Evolutionary conservation across 148 eudicot species (phyloP).

Genomic region (Gaultheria prostrata): DNA sequence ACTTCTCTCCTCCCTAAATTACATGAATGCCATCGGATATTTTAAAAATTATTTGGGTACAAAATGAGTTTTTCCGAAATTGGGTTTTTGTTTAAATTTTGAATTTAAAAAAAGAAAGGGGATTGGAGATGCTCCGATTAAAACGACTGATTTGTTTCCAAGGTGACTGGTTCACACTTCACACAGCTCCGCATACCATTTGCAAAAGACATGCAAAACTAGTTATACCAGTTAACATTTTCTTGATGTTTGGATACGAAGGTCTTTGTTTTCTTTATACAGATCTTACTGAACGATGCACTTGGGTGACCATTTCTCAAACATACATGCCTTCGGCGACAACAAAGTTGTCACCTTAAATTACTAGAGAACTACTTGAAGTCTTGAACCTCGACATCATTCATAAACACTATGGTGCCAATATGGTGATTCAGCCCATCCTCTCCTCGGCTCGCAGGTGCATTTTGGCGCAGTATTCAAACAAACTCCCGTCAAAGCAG

Average conservation of each 20-base stretch:
- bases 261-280: not conserved
- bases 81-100: too few species aligned
- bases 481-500: constrained; percentile 70
- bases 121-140: too few species aligned
- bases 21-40: too few species aligned
- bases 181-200: not conserved
- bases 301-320: not conserved
- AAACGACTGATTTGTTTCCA: not conserved
- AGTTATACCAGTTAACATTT: not conserved
- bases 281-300: not conserved
- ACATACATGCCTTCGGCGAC: not conserved
- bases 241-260: not conserved
- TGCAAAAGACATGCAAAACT: not conserved
- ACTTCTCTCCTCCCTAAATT: too few species aligned
- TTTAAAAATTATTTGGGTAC: too few species aligned
- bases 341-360: not conserved
- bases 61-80: too few species aligned
- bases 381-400: not conserved
- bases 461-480: constrained; percentile 60
- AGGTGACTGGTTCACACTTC: not conserved
- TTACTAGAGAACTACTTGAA: not conserved
- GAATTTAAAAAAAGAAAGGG: too few species aligned
- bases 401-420: not conserved
- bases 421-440: constrained; percentile 21
- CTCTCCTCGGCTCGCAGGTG: constrained; percentile 40